These are phyloP conservation scores for Luffa aegyptiaca DNA, from an alignment of 306 rosid species.

Conservation along the genomic window DNA sequence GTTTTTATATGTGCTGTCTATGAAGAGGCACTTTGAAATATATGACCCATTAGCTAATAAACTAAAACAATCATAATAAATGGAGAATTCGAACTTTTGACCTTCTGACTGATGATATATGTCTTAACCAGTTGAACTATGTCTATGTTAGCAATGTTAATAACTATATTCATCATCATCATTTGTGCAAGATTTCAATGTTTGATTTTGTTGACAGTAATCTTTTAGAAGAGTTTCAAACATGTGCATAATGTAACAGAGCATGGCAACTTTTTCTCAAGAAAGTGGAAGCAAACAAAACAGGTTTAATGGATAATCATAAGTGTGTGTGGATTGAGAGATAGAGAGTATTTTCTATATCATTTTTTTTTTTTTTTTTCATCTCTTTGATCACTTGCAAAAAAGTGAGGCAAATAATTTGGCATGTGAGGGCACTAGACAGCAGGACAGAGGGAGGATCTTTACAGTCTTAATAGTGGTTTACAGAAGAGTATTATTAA, in stretches of 20 bases:
- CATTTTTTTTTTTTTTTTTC: neutral
- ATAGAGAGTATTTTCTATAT: neutral
- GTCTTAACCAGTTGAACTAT: neutral
- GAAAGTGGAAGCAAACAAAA: slow-evolving; percentile 4
- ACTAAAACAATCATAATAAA: neutral
- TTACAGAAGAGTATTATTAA: neutral
- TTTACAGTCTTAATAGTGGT: neutral
- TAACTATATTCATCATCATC: neutral
- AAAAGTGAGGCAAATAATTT: neutral
- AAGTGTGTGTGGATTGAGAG: neutral
- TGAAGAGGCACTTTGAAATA: neutral
- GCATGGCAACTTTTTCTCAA: neutral
- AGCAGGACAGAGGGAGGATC: neutral
- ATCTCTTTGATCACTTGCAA: neutral
- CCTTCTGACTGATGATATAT: no score
- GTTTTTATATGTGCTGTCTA: neutral
- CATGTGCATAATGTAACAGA: neutral
- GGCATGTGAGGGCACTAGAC: neutral
- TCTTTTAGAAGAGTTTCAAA: neutral
- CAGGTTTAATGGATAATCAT: neutral
- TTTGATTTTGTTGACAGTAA: neutral
- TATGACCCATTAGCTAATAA: neutral
- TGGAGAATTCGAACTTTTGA: neutral
- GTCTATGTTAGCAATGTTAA: neutral
- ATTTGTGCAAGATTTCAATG: neutral